Evolutionary conservation across 2,329 filamentous ascomycete species (phyloP).

Genomic region (Aspergillus awamori): DNA sequence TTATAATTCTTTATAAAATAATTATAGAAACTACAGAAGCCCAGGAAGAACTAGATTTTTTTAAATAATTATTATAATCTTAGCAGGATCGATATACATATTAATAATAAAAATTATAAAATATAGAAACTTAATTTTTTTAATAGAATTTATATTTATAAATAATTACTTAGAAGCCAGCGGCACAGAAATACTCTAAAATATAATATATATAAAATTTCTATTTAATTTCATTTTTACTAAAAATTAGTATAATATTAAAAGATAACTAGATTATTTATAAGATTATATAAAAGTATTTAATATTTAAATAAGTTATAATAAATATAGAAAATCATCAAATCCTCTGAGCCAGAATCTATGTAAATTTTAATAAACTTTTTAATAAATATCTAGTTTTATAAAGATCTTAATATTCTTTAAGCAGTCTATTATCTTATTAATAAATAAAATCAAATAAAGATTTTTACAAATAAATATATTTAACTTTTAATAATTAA

Average conservation of each 20-base stretch:
- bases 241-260: neutral
- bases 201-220: neutral
- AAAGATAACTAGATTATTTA: neutral
- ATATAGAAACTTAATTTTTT: neutral
- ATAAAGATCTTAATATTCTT: neutral
- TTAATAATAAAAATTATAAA: conserved; percentile 2
- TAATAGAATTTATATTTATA: neutral
- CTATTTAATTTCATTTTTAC: neutral
- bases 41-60: neutral
- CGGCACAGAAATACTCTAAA: neutral
- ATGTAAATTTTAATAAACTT: too few species aligned
- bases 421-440: neutral
- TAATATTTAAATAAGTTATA: too few species aligned
- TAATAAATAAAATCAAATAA: neutral
- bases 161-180: too few species aligned
- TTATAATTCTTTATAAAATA: neutral
- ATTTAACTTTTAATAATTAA: neutral
- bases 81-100: too few species aligned
- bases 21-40: neutral
- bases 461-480: neutral
- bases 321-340: too few species aligned
- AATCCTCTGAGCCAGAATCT: too few species aligned
- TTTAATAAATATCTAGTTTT: too few species aligned
- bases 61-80: neutral
- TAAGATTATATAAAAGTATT: neutral